These are phyloP conservation scores for Aspergillus flavus DNA, from an alignment of 2,329 filamentous ascomycete species.

Conservation along the genomic window DNA sequence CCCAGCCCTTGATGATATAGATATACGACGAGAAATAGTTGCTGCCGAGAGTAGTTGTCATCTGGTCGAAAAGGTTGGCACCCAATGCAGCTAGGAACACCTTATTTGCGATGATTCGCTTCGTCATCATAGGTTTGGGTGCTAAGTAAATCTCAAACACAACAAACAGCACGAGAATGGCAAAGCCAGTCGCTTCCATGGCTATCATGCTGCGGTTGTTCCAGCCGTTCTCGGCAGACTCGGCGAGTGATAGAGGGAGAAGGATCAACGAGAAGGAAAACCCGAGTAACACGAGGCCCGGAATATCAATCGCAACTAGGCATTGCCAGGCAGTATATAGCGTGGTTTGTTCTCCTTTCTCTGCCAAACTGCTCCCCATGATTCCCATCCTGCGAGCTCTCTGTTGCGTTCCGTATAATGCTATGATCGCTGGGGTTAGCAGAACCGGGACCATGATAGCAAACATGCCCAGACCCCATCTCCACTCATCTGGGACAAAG, in stretches of 20 bases:
- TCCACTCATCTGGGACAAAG: conserved; percentile 49
- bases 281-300: conserved; percentile 21
- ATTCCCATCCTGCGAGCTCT: conserved; percentile 3
- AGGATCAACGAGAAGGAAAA: conserved; percentile 45
- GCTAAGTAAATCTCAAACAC: conserved; percentile 56
- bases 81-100: conserved; percentile 13
- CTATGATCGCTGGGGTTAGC: conserved; percentile 39
- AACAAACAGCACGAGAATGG: conserved; percentile 55
- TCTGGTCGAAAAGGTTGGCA: conserved; percentile 12
- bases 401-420: conserved; percentile 25
- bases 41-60: conserved; percentile 3
- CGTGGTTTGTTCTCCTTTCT: too few species aligned
- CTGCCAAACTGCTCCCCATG: neutral
- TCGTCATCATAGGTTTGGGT: conserved; percentile 47
- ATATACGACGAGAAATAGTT: conserved; percentile 15
- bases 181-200: conserved; percentile 55
- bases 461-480: conserved; percentile 64
- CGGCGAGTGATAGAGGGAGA: conserved; percentile 62
- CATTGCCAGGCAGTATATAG: conserved; percentile 42
- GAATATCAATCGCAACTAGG: conserved; percentile 59
- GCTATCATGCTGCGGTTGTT: conserved; percentile 49
- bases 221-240: conserved; percentile 42
- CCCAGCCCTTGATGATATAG: conserved; percentile 32
- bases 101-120: conserved; percentile 27
- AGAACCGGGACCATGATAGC: conserved; percentile 60